Conservation (phyloP, 495 filamentous ascomycete species). For the Daldinia concentrica region DNA sequence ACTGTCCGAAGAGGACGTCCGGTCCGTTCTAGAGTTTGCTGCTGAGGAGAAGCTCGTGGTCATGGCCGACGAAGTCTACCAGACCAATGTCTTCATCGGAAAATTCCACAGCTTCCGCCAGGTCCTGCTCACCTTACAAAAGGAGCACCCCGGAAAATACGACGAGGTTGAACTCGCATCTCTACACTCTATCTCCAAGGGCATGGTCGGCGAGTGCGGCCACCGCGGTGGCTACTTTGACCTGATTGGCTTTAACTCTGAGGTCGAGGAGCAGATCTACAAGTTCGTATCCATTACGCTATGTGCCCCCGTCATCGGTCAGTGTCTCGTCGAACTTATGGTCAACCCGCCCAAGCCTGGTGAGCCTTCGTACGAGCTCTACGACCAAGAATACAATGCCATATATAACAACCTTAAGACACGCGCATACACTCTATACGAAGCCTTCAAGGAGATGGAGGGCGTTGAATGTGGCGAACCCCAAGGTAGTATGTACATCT, state of each 20-base stretch:
- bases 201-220: conserved; percentile 98
- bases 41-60: conserved; percentile 86
- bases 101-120: conserved; percentile 96
- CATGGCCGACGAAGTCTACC: conserved; percentile 97
- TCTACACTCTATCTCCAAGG: conserved; percentile 88
- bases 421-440: conserved; percentile 83
- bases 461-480: conserved; percentile 90
- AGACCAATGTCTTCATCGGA: conserved; percentile 96
- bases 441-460: conserved; percentile 93
- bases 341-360: conserved; percentile 90
- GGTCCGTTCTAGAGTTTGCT: conserved; percentile 82
- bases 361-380: conserved; percentile 82
- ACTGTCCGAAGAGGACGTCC: conserved; percentile 78
- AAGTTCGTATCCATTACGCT: conserved; percentile 97
- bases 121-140: conserved; percentile 83
- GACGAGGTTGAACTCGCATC: conserved; percentile 88
- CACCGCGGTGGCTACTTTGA: conserved; percentile 98
- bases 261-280: conserved; percentile 93
- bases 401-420: conserved; percentile 78
- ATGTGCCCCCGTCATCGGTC: conserved; percentile 93
- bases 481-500: conserved; percentile 96
- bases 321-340: conserved; percentile 96
- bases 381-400: conserved; percentile 81
- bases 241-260: conserved; percentile 83
- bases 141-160: conserved; percentile 74